Base-by-base conservation (phyloP, 129 eudicot species). In the Escallonia herrerae region DNA sequence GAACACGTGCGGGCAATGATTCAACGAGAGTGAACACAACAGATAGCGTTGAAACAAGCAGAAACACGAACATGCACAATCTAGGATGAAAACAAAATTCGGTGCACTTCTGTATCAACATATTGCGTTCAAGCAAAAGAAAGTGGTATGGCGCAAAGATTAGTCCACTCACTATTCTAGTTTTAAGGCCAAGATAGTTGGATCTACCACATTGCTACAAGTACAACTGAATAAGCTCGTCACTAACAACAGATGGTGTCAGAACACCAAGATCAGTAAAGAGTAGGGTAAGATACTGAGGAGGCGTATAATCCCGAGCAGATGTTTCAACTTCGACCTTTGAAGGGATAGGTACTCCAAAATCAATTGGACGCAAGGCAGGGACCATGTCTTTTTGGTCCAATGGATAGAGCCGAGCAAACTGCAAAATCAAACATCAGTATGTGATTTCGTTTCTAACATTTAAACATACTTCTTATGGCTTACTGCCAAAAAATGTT, bases 371-470 rank as follows among this genome's bases (percentile, higher is more conserved):
- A 5, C 95, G 87, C 76, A 83, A 60, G 6, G 98, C 98, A 7
- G 98, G 95, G 15, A 82, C 94, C 98, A 93, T 93, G 82, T 93
- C 98, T 73, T 93, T 93, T 66, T 93, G 96, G 76, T 93, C 95
- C 79, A 93, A 67, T 0, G 96, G 98, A 78, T 93, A 88, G 44
- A 88, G 82, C 9, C 98, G 85, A 55, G 98, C 98, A 86, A 93
- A 88, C 98, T 93, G 82, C 81, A 77, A 51, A 33, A 33, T 40
- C 49, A 66, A 7, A 42, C 39, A 64, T 43, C n/a, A 58, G 49
- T 56, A 47, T 50, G 15, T 47, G 43, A 45, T 66, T 53, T 12
- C 0, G 7, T 60, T 51, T 56, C 39, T 14, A 15, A 37, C 13
- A 9, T 11, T 44, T 8, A 40, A 22, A 22, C 33, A 22, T 22